Base-by-base conservation (phyloP, 2,329 filamentous ascomycete genomes). In the Tympanopsis confertula region DNA sequence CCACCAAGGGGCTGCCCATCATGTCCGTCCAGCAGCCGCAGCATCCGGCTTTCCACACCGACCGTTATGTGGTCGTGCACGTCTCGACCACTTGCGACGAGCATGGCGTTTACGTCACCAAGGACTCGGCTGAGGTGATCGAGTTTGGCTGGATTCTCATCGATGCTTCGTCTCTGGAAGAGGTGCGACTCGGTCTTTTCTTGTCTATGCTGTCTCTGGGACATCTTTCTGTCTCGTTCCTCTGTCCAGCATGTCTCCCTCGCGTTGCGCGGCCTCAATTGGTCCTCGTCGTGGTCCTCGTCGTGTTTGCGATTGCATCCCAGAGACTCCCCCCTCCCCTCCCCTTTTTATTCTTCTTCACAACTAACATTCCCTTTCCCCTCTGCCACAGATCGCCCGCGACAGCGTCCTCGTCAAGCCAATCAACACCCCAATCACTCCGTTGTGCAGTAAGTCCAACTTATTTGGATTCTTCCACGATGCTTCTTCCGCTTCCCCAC, bases 21-120 rank as follows among this genome's bases (percentile, higher is more conserved):
- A 69, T 69, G 60, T 63, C 65, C 39, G 60, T 58, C 44, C 62
- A 64, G 44, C 65, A 66, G 50, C 55, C 57, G 57, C 68, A 68
- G 37, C 74, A 26, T 7, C 22, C 7, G 22, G 22, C 76, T 50
- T 71, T 79, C 50, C 82, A 82, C 65, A 76, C 94, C 63, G 91
- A 98, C 68, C 85, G 89, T 61, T 98, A 94, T 65, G 83, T 95
- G 48, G 86, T 98, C 55, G 94, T 96, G 59, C 91, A 98, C 63
- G 89, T 96, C 55, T 91, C 91, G 46, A 98, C 91, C 22, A 98
- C 91, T 49, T 98, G 91, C 65, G 91, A 98, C 62, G 91, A 98
- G 62, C 91, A 98, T 65, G 91, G 91, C 45, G 91, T 98, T 47
- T 98, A 98, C 62, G 91, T 98, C 42, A 98, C 91, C 42, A 96